Conservation (phyloP, 768 basidiomycete species). For the Cyathus striatus region DNA sequence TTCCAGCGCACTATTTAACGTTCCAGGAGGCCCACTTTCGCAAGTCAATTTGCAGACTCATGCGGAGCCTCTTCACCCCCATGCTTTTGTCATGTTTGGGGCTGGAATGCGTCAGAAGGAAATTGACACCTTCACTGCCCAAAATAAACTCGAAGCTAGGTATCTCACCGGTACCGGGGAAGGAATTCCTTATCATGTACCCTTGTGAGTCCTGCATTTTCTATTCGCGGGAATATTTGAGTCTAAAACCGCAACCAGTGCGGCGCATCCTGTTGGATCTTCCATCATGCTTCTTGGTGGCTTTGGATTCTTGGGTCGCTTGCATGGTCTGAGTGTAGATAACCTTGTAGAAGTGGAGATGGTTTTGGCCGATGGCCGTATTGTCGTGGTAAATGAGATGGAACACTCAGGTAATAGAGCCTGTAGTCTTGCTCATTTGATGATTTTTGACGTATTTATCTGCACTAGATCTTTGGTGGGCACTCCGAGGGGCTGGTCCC, state of each 20-base stretch:
- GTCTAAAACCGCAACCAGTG: constrained; percentile 30
- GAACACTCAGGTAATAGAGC: constrained; percentile 55
- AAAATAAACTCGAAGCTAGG: constrained; percentile 56
- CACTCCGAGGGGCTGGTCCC: constrained; percentile 77
- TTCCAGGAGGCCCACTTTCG: constrained; percentile 11
- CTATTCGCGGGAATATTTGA: constrained; percentile 4
- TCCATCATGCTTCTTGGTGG: constrained; percentile 82
- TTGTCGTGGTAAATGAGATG: constrained; percentile 70
- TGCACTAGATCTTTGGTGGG: constrained; percentile 90
- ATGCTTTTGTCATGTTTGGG: constrained; percentile 83
- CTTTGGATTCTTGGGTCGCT: constrained; percentile 81
- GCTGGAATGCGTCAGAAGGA: constrained; percentile 84
- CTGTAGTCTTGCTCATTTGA: background rate
- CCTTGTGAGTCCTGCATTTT: constrained; percentile 47
- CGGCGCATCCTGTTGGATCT: constrained; percentile 77
- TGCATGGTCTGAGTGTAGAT: constrained; percentile 85
- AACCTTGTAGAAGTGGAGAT: constrained; percentile 89
- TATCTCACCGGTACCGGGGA: constrained; percentile 45
- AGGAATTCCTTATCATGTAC: constrained; percentile 74
- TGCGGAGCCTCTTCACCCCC: constrained; percentile 56
- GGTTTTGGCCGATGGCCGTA: constrained; percentile 86
- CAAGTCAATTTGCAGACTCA: constrained; percentile 38
- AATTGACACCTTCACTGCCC: constrained; percentile 71
- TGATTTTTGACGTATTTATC: background rate
- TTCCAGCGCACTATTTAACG: constrained; percentile 19